Evolutionary conservation across 305 asterid species (phyloP), one percentile per base, ranked within the genome.

Genomic region (Fraxinus xanthoxyloides): DNA sequence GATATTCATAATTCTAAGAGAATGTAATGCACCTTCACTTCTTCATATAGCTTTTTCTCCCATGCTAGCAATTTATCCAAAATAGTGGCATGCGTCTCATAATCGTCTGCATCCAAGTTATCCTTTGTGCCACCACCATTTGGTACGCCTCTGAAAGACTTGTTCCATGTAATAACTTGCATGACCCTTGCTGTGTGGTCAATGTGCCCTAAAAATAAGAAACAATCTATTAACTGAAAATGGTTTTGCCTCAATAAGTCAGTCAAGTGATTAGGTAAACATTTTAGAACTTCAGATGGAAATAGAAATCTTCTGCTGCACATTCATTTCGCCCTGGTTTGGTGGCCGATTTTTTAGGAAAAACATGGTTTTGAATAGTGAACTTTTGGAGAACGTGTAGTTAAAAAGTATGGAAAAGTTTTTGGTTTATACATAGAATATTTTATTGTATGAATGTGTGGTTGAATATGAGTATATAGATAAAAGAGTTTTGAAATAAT

Each of bases 1-100:
- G 23, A 51, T 51, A 46, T 12, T n/a, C 30, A 19, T 63, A 24
- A 26, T 65, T 24, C 34, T 65, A 28, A 65, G 35, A 65, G 73
- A 65, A 26, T n/a, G 77, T 67, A 40, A 67, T 75, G 70, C 83
- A 95, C 99, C 98, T 96, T 96, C 72, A 96, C 94, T 93, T 96
- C 99, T 91, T 96, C 99, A 35, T 90, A 96, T 59, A 96, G 95
- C 89, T 96, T 96, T 87, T 96, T 96, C 91, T 96, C 99, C 99
- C 99, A 96, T n/a, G 98, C 99, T 48, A 94, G 87, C 84, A 96
- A 88, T 89, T 96, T 96, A 88, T 96, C 99, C 85, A 96, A 89
- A 83, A 96, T 89, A n/a, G 97, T 96, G 87, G 99, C 99, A 85
- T 93, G 98, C 0, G 98, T 93, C 90, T 96, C 99, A 8, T 82